Evolutionary conservation across 306 rosid species (phyloP).

Genomic region (Cucumis melo): DNA sequence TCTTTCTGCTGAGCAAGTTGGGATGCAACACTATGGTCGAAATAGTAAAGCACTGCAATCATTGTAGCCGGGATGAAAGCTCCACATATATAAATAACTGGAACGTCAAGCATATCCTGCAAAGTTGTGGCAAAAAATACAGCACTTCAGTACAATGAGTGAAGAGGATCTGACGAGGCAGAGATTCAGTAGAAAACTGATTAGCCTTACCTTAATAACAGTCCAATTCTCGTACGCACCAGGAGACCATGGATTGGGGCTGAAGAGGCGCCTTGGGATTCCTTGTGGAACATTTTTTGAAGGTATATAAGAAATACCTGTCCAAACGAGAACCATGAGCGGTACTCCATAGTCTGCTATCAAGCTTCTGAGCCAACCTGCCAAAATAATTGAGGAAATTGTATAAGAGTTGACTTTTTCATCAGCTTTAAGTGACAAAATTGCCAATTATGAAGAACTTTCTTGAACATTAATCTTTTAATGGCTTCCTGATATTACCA

Average conservation of each 20-base stretch:
- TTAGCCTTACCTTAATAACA: slow-evolving; percentile 56
- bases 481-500: slow-evolving; percentile 30
- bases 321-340: slow-evolving; percentile 90
- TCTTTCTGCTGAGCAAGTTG: slow-evolving; percentile 96
- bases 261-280: slow-evolving; percentile 81
- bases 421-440: background rate
- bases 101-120: slow-evolving; percentile 88
- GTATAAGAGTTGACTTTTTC: background rate
- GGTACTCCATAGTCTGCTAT: slow-evolving; percentile 98
- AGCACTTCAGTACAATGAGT: background rate
- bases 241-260: slow-evolving; percentile 99
- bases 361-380: slow-evolving; percentile 85
- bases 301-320: slow-evolving; percentile 82
- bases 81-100: slow-evolving; percentile 71
- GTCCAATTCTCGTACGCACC: slow-evolving; percentile 99
- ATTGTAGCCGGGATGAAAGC: slow-evolving; percentile 96
- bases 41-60: slow-evolving; percentile 95
- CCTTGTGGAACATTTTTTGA: slow-evolving; percentile 57
- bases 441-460: background rate
- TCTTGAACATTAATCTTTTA: background rate
- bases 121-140: background rate
- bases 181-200: background rate
- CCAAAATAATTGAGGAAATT: background rate
- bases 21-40: slow-evolving; percentile 96
- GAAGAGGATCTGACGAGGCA: background rate